Evolutionary conservation across 164 flowering plant genomes (phyloP).

Genomic region (Chloranthus sessilifolius): DNA sequence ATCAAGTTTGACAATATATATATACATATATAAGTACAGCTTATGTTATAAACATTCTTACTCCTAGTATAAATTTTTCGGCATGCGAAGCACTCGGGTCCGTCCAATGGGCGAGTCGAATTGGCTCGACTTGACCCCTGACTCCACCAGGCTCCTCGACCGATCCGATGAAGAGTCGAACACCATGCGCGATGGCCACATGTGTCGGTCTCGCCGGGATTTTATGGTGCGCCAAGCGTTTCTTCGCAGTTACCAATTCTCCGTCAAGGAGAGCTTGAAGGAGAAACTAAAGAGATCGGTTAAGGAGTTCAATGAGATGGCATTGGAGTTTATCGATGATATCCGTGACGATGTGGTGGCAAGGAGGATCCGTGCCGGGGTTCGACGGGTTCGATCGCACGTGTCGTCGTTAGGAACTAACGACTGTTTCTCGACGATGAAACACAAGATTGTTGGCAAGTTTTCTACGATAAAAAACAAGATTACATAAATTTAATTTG

Average conservation of each 20-base stretch:
- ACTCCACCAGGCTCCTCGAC: neutral
- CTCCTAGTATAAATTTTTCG: neutral
- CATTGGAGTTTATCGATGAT: conserved; percentile 4
- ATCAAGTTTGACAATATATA: neutral
- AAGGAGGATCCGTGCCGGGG: neutral
- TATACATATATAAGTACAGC: neutral
- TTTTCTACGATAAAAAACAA: neutral
- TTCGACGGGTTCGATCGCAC: conserved; percentile 2
- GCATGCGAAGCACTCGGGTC: conserved; percentile 17
- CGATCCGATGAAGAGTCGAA: neutral
- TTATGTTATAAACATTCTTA: neutral
- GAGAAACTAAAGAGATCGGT: conserved; percentile 13
- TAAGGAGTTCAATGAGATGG: conserved; percentile 15
- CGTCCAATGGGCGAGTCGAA: conserved; percentile 15
- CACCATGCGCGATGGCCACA: neutral
- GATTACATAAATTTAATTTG: neutral
- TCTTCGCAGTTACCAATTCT: conserved; percentile 31
- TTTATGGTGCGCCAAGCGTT: conserved; percentile 28
- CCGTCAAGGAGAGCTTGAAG: conserved; percentile 12
- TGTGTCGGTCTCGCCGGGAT: conserved; percentile 9
- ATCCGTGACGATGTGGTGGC: conserved; percentile 6
- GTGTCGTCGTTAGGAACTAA: neutral
- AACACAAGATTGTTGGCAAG: neutral
- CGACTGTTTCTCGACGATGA: neutral
- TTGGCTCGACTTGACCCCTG: conserved; percentile 6